Base-by-base conservation (phyloP, 1,284 basidiomycete genomes). In the Neonothopanus nambi region DNA sequence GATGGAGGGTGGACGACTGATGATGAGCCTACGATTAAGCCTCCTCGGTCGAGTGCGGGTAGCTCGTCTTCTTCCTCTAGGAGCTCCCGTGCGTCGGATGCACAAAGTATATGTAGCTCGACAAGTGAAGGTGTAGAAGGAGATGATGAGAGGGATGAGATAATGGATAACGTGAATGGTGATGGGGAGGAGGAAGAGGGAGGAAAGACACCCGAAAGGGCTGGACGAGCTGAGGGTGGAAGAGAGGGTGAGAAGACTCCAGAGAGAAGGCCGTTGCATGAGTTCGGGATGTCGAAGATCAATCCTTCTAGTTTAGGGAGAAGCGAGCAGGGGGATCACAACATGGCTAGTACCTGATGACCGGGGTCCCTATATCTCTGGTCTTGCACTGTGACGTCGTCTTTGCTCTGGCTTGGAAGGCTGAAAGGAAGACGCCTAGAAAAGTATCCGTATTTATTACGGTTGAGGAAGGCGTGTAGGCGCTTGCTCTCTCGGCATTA, bases 11-110 rank as follows among this genome's bases (percentile, higher is more conserved):
- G 78, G 59, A 81, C 79, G 49, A 87, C 85, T 35, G 87, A 89
- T 56, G 87, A 89, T 55, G 87, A 89, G 66, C 87, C 87, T 23
- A 89, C 87, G 18, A 87, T 89, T 51, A 76, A 85, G 24, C 80
- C 81, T 5, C 61, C 68, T 3, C 66, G 66, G 52, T 76, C 71
- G 24, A 65, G 65, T 50, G 58, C 59, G 18, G 61, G 57, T 38
- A 61, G 61, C 59, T 63, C 59, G 7, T 54, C 52, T 5, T 39
- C 37, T 9, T 41, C 45, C 2, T 43, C 40, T 17, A 36, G 36
- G 3, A 44, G 50, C 40, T 37, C 41, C n/a, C 17, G 41, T 52
- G 51, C 42, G 42, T 65, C 63, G 48, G 66, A 69, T 45, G 61
- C 63, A 11, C 63, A 66, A 40, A 73, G 72, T 49, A 61, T 71